Evolutionary conservation across 1,139 yeast species (phyloP).

Genomic region (Kurtzmaniella quercitrusa): DNA sequence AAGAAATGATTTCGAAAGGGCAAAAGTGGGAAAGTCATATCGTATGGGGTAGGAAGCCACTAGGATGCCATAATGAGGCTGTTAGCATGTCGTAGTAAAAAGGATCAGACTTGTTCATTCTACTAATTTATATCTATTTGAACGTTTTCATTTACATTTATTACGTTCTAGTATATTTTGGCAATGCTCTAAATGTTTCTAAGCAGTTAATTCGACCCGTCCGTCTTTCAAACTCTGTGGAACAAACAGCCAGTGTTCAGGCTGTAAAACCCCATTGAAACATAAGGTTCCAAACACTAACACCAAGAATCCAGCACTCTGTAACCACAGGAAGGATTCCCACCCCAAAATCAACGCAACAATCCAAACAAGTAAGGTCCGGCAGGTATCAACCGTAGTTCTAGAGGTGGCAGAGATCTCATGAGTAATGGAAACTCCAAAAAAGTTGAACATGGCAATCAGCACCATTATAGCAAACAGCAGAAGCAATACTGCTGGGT

Average conservation of each 20-base stretch:
- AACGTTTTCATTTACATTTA: too few species aligned
- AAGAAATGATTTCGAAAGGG: too few species aligned
- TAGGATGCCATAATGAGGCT: too few species aligned
- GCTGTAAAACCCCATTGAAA: constrained; percentile 63
- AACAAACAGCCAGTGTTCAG: constrained; percentile 42
- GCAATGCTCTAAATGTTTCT: constrained; percentile 6
- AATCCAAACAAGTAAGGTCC: constrained; percentile 74
- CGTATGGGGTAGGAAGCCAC: too few species aligned
- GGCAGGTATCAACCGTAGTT: constrained; percentile 74
- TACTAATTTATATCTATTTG: too few species aligned
- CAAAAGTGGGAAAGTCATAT: too few species aligned
- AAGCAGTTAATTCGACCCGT: neutral
- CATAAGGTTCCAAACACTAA: constrained; percentile 72
- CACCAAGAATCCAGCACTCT: constrained; percentile 58
- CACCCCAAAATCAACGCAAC: constrained; percentile 74
- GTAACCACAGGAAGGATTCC: constrained; percentile 64
- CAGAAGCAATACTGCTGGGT: constrained; percentile 40
- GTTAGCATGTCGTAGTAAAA: too few species aligned
- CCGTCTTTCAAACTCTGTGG: constrained; percentile 39
- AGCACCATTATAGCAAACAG: constrained; percentile 68
- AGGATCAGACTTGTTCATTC: too few species aligned
- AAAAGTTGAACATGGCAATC: constrained; percentile 68
- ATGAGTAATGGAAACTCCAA: constrained; percentile 69
- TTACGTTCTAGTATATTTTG: neutral
- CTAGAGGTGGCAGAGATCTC: constrained; percentile 71